Conservation (phyloP, 345 rosid genomes). For the Cardiospermum halicacabum region DNA sequence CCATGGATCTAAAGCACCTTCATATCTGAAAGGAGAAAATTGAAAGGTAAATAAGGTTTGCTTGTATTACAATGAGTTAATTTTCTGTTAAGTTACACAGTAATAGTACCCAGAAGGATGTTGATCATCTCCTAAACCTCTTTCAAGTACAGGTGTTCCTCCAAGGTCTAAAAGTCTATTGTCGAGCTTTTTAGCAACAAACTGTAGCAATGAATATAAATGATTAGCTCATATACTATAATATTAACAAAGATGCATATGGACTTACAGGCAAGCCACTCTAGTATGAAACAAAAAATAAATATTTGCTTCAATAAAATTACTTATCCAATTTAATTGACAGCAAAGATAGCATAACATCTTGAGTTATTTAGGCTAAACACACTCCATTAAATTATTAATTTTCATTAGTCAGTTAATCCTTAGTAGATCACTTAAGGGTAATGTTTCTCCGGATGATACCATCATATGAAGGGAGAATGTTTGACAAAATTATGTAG, state of each 20-base stretch:
- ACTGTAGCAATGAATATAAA: conserved; percentile 46
- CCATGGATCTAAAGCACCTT: conserved; percentile 97
- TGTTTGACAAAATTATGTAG: neutral
- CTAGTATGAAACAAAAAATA: neutral
- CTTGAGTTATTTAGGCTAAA: neutral
- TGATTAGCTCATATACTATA: neutral
- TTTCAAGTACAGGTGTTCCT: conserved; percentile 57
- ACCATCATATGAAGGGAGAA: neutral
- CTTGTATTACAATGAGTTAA: neutral
- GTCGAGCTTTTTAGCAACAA: conserved; percentile 95
- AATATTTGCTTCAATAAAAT: neutral
- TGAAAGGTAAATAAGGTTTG: neutral
- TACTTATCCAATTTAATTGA: neutral
- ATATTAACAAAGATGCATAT: neutral
- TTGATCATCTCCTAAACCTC: conserved; percentile 95
- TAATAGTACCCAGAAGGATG: conserved; percentile 90
- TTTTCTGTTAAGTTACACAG: neutral
- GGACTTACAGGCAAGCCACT: neutral
- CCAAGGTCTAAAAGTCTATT: conserved; percentile 87
- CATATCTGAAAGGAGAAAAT: conserved; percentile 47
- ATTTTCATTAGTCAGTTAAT: neutral
- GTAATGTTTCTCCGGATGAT: neutral
- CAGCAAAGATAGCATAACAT: neutral
- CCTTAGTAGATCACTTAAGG: neutral
- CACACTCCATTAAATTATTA: neutral